Percentiles rank a stretch among this genome's conserved stretches.
phyloP scores from a whole-genome alignment of 139 green algal species.

The Chlorella ohadii region DNA sequence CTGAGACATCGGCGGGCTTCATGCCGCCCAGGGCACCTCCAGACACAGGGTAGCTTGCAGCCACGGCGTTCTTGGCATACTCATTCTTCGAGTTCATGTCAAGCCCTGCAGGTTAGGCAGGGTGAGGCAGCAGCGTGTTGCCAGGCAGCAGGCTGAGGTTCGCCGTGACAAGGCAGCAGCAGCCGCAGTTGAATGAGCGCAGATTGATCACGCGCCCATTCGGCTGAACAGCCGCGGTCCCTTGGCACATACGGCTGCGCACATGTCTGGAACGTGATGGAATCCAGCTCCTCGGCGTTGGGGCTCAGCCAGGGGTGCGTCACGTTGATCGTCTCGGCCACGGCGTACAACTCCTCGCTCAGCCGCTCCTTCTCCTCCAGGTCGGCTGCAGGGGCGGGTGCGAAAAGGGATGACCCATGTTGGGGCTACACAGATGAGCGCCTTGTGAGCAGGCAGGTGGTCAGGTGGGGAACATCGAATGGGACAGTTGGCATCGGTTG shows the following conservation, averaged over 20 bases:
- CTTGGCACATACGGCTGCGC: not conserved
- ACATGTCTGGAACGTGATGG: slow-evolving; percentile 10
- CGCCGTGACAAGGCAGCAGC: too few species aligned
- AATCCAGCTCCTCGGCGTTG: slow-evolving; percentile 6
- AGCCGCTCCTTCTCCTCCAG: not conserved
- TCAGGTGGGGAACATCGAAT: too few species aligned
- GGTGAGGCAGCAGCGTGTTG: too few species aligned
- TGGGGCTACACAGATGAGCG: too few species aligned
- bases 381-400: not conserved
- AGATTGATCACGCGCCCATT: too few species aligned
- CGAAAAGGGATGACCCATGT: too few species aligned
- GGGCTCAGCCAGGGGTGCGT: slow-evolving; percentile 6
- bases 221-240: too few species aligned
- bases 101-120: not conserved
- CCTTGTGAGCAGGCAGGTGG: too few species aligned
- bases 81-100: not conserved
- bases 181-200: too few species aligned
- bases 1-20: slow-evolving; percentile 5
- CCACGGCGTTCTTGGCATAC: not conserved
- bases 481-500: too few species aligned
- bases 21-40: slow-evolving; percentile 1
- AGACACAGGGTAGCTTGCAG: not conserved
- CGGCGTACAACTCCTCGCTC: not conserved
- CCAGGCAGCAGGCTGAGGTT: too few species aligned
- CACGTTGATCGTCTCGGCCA: slow-evolving; percentile 9